Percentiles rank a stretch among this genome's conserved stretches.
Evolutionary conservation across 1,139 yeast genomes (phyloP).

Genomic region (Schwanniomyces etchellsii): DNA sequence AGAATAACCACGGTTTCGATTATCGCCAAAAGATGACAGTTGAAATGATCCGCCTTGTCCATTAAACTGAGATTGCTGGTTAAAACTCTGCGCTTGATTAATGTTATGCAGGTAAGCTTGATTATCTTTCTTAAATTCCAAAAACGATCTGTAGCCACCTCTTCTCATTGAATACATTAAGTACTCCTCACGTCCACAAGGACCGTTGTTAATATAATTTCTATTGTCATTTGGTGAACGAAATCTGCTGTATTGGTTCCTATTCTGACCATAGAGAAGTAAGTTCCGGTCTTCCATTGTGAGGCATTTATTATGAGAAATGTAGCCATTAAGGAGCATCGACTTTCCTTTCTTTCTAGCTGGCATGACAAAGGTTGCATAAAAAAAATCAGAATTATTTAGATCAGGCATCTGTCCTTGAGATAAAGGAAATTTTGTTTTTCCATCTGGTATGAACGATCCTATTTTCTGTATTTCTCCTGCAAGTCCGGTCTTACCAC

Average conservation of each 20-base stretch:
- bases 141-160: constrained; percentile 38
- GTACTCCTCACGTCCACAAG: constrained; percentile 30
- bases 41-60: constrained; percentile 6
- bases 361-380: constrained; percentile 55
- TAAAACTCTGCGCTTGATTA: constrained; percentile 6
- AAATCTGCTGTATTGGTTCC: constrained; percentile 26
- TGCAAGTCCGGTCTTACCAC: constrained; percentile 53
- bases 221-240: constrained; percentile 28
- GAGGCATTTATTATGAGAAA: constrained; percentile 56
- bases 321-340: constrained; percentile 77
- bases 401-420: constrained; percentile 55
- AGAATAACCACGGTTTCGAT: too few species aligned
- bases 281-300: constrained; percentile 65
- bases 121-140: constrained; percentile 12
- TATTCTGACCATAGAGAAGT: constrained; percentile 38
- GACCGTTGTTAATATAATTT: constrained; percentile 38
- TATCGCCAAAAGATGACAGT: constrained; percentile 8
- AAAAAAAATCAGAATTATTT: constrained; percentile 49
- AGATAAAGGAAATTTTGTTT: constrained; percentile 54
- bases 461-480: constrained; percentile 51
- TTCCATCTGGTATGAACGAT: constrained; percentile 42
- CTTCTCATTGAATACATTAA: constrained; percentile 31
- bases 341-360: constrained; percentile 58
- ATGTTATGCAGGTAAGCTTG: constrained; percentile 4
- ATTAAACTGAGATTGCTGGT: constrained; percentile 5